phyloP scores from a whole-genome alignment of 2,329 filamentous ascomycete species.

The Fusarium abutilonis region DNA sequence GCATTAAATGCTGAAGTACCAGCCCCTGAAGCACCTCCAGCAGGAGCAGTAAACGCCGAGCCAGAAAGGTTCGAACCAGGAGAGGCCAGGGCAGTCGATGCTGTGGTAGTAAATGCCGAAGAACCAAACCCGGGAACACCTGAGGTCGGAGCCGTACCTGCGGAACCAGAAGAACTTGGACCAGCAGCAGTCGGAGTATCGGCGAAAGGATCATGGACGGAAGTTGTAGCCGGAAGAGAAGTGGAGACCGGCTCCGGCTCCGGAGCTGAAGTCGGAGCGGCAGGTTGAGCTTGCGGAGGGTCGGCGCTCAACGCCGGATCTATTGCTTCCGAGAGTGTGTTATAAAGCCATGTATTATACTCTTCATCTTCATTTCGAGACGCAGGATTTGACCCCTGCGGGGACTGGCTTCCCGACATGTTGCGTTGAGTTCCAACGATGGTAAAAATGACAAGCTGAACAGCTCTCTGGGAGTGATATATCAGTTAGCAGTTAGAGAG shows the following conservation, averaged over 20 bases:
- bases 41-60: not conserved
- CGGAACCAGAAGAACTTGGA: not conserved
- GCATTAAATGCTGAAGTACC: no score
- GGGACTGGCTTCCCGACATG: slow-evolving; percentile 1
- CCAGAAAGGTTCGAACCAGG: no score
- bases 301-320: not conserved
- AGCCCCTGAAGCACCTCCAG: not conserved
- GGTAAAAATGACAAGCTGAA: not conserved
- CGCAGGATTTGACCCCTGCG: not conserved
- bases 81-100: no score
- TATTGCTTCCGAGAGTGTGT: no score
- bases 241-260: not conserved
- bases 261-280: not conserved
- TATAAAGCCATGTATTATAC: no score
- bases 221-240: not conserved
- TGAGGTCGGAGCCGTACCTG: no score
- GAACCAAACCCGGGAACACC: no score
- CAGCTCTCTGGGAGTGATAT: not conserved
- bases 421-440: not conserved
- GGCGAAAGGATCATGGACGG: no score
- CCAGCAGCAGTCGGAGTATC: no score
- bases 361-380: not conserved
- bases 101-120: no score
- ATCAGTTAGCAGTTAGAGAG: not conserved
- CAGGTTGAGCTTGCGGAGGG: not conserved